These are phyloP conservation scores for Euphorbia peplus DNA, from an alignment of 345 rosid species.

Conservation along the genomic window DNA sequence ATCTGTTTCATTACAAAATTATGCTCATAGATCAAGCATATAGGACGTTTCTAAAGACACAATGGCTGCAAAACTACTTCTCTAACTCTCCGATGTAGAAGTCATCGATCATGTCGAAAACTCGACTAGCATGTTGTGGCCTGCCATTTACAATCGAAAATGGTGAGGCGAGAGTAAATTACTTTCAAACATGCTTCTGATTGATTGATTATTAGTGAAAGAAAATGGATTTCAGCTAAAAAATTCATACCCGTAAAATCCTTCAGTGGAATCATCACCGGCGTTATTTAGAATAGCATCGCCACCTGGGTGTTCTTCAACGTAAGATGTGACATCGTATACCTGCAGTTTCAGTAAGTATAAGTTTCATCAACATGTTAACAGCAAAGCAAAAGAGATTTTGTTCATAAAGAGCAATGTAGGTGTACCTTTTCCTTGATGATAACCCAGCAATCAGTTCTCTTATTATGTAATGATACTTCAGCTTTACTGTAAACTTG, in stretches of 20 bases:
- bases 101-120: slow-evolving; percentile 81
- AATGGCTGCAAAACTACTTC: slow-evolving; percentile 15
- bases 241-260: slow-evolving; percentile 70
- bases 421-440: slow-evolving; percentile 74
- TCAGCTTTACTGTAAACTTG: slow-evolving; percentile 39
- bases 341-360: slow-evolving; percentile 37
- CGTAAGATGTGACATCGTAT: slow-evolving; percentile 82
- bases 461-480: slow-evolving; percentile 61
- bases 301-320: slow-evolving; percentile 96
- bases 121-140: slow-evolving; percentile 81
- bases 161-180: background rate
- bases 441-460: slow-evolving; percentile 88
- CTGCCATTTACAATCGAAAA: slow-evolving; percentile 25
- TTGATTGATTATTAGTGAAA: background rate
- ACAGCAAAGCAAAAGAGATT: background rate
- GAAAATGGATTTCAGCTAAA: background rate
- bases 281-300: slow-evolving; percentile 87
- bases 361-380: background rate
- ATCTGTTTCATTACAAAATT: background rate
- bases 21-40: background rate
- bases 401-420: background rate
- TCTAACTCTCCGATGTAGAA: slow-evolving; percentile 66
- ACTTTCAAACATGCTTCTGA: too few relatives aligned
- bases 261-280: slow-evolving; percentile 90
- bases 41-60: background rate